phyloP scores from a whole-genome alignment of 139 green algal genomes.

The Mesostigma viride region DNA sequence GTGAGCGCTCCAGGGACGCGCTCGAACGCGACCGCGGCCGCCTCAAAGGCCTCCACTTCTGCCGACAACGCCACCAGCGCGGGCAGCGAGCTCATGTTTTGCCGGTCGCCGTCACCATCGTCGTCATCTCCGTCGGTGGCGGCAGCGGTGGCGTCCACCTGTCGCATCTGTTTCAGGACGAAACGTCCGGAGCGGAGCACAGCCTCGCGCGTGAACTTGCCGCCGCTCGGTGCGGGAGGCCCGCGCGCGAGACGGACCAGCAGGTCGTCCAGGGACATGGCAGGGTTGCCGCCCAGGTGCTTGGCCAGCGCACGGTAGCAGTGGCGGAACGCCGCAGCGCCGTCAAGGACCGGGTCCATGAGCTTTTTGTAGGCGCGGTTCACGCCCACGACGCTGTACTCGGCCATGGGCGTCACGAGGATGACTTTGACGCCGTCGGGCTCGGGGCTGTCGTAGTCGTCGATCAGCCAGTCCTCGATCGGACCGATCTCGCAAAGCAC shows the following conservation, averaged over 20 bases:
- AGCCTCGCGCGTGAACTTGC: constrained; percentile 8
- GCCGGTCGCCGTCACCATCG: too few relatives aligned
- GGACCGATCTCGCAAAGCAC: constrained; percentile 17
- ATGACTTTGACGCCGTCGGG: background rate
- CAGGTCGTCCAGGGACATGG: constrained; percentile 8
- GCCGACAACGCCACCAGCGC: too few relatives aligned
- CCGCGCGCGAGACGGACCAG: constrained; percentile 9
- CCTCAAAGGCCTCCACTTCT: too few relatives aligned
- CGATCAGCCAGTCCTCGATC: constrained; percentile 17
- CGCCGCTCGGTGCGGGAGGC: background rate
- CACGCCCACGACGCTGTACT: background rate
- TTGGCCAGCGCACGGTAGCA: constrained; percentile 21
- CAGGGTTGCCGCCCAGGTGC: constrained; percentile 21
- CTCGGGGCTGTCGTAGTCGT: constrained; percentile 10
- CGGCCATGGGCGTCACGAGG: background rate
- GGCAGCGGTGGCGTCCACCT: too few relatives aligned
- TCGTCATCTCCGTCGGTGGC: too few relatives aligned
- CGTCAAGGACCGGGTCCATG: constrained; percentile 15
- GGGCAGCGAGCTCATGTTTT: too few relatives aligned
- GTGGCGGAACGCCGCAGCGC: constrained; percentile 17
- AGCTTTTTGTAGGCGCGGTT: constrained; percentile 14
- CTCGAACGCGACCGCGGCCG: too few relatives aligned
- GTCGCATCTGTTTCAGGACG: constrained; percentile 21
- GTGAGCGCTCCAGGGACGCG: too few relatives aligned
- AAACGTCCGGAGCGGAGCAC: constrained; percentile 8